Evolutionary conservation across 1,139 yeast genomes (phyloP).

Genomic region (Citeromyces hawaiiensis): DNA sequence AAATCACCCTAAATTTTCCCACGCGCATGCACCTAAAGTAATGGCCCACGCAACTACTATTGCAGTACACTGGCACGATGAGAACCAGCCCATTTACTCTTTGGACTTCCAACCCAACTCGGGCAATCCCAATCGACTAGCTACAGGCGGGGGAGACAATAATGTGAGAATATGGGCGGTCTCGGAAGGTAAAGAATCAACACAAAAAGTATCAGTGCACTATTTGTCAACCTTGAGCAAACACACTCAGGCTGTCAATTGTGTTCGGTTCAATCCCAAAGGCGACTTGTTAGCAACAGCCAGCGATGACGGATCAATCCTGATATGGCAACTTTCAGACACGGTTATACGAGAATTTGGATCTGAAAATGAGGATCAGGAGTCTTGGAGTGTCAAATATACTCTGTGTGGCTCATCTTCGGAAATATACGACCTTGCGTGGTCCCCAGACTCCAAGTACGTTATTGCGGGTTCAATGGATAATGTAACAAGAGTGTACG

Average conservation of each 20-base stretch:
- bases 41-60: slow-evolving; percentile 41
- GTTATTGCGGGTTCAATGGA: slow-evolving; percentile 91
- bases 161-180: slow-evolving; percentile 38
- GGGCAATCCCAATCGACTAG: slow-evolving; percentile 32
- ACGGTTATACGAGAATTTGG: slow-evolving; percentile 44
- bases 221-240: slow-evolving; percentile 68
- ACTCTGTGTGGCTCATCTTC: slow-evolving; percentile 49
- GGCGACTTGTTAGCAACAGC: slow-evolving; percentile 74
- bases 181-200: slow-evolving; percentile 14
- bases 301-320: slow-evolving; percentile 85
- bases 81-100: slow-evolving; percentile 71
- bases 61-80: slow-evolving; percentile 75
- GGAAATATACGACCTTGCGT: slow-evolving; percentile 79
- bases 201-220: slow-evolving; percentile 24
- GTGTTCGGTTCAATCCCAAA: slow-evolving; percentile 61
- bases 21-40: neutral
- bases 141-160: slow-evolving; percentile 93
- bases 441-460: slow-evolving; percentile 77
- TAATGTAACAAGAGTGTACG: slow-evolving; percentile 61
- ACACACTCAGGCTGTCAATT: slow-evolving; percentile 92
- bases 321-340: slow-evolving; percentile 63
- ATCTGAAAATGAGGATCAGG: slow-evolving; percentile 46
- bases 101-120: slow-evolving; percentile 58
- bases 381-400: slow-evolving; percentile 54
- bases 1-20: neutral